Evolutionary conservation across 257 asterid genomes (phyloP).

Genomic region (Penstemon davidsonii): DNA sequence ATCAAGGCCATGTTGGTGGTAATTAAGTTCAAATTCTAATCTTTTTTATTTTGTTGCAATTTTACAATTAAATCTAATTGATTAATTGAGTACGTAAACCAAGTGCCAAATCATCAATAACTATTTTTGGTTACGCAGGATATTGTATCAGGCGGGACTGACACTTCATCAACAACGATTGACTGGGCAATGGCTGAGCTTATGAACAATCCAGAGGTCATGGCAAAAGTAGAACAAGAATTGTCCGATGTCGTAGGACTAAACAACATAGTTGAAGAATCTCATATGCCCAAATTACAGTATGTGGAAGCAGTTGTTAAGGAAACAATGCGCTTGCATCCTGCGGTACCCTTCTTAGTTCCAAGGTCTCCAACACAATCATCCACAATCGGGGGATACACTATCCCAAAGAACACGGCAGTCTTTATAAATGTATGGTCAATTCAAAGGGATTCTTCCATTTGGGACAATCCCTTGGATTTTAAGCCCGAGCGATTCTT

Average conservation of each 20-base stretch:
- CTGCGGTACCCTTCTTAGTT: neutral
- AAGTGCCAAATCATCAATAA: too few relatives aligned
- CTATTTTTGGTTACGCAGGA: neutral
- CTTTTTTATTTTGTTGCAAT: neutral
- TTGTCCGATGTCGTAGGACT: neutral
- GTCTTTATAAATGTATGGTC: too few relatives aligned
- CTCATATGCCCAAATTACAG: neutral
- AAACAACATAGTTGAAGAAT: neutral
- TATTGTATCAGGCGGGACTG: neutral
- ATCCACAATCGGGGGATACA: neutral
- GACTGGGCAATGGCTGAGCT: slow-evolving; percentile 10
- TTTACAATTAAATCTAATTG: neutral
- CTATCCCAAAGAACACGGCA: neutral
- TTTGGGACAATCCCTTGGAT: too few relatives aligned
- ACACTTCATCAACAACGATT: neutral
- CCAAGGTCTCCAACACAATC: neutral
- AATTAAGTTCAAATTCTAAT: neutral
- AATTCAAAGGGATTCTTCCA: too few relatives aligned
- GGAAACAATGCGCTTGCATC: slow-evolving; percentile 6
- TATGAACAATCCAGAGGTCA: neutral
- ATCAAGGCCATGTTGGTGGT: slow-evolving; percentile 13
- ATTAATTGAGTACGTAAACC: too few relatives aligned
- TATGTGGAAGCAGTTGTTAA: neutral
- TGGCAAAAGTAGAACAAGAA: neutral
- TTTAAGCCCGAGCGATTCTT: too few relatives aligned